Conservation (phyloP, 2,329 filamentous ascomycete genomes). For the Clonostachys solani region DNA sequence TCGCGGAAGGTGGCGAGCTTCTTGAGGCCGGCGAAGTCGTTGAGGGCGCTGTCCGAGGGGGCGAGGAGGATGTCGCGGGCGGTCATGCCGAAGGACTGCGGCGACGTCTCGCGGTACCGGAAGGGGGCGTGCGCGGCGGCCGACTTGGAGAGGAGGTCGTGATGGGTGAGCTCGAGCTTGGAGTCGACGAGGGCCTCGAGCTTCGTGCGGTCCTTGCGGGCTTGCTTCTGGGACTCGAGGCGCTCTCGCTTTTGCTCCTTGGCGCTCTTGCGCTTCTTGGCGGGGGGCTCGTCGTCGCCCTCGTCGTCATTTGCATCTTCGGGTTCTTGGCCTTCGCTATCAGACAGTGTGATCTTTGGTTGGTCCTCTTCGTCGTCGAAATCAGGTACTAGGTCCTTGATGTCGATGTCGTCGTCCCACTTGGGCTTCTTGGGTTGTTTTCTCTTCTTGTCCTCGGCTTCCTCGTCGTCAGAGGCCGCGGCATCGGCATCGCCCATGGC, state of each 20-base stretch:
- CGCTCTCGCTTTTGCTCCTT: conserved; percentile 57
- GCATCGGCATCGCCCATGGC: conserved; percentile 62
- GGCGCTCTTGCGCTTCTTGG: conserved; percentile 58
- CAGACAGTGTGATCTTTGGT: conserved; percentile 50
- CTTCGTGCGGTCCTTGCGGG: conserved; percentile 76
- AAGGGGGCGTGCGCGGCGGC: conserved; percentile 43
- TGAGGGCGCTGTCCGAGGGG: conserved; percentile 79
- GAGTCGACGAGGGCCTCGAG: conserved; percentile 85
- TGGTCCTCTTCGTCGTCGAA: conserved; percentile 64
- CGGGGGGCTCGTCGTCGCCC: conserved; percentile 34
- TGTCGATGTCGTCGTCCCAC: conserved; percentile 98
- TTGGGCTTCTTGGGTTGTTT: conserved; percentile 54
- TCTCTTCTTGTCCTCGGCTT: conserved; percentile 40
- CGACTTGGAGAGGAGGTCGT: conserved; percentile 47
- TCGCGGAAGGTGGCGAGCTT: conserved; percentile 91
- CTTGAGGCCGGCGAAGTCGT: conserved; percentile 89
- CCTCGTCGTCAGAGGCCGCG: conserved; percentile 45
- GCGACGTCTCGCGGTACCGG: conserved; percentile 92
- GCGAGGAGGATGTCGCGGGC: conserved; percentile 85
- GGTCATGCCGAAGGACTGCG: conserved; percentile 84
- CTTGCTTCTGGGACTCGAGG: conserved; percentile 59
- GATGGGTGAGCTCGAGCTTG: conserved; percentile 69
- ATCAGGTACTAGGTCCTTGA: conserved; percentile 84
- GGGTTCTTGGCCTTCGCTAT: conserved; percentile 28
- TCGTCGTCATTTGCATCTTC: conserved; percentile 27